Evolutionary conservation across 1,284 basidiomycete genomes (phyloP), one percentile per base, ranked within the genome.

Genomic region (Cerrena zonata): DNA sequence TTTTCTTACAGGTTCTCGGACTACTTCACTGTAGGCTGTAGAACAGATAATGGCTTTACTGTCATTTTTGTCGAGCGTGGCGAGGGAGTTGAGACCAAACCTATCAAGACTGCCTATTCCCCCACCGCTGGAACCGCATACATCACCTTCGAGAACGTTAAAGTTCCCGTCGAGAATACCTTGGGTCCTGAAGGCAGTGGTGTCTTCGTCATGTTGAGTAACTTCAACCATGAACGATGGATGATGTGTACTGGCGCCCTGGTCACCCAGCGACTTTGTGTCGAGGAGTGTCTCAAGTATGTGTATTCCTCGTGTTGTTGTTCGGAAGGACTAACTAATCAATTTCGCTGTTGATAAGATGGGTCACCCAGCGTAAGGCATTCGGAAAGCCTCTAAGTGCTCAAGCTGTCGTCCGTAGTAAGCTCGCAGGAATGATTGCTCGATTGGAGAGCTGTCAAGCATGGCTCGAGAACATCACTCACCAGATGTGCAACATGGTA

Each of bases 401-500:
- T 5, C 89, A 91, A 65, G 80, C 92, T 4, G 88, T 94, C 54
- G 85, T 96, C 60, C 80, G 92, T 49, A 77, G 78, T 60, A 94
- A 93, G 75, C 69, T 95, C 45, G 91, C 91, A 1, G 73, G 74
- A 23, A 92, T 94, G 89, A 91, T 94, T 53, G 80, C 88, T 21
- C 84, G 90, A 52, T 77, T 80, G 30, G 91, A 94, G 68, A 80
- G 81, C 2, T 76, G 76, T 19, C 93, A 96, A 64, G 81, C 79
- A 44, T 96, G 92, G 91, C 72, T 95, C 23, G 94, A 97, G 71
- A 87, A 82, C 62, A 73, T 95, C 55, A 94, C 92, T 0, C 84
- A 86, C 66, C 93, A 95, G 69, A 95, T 95, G 93, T 84, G 79
- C 65, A 84, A 93, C 60, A 93, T 93, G 90, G 80, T 79, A 12